Base-by-base conservation (phyloP, 108 stramenopile species). In the Poteriospumella lacustris region DNA sequence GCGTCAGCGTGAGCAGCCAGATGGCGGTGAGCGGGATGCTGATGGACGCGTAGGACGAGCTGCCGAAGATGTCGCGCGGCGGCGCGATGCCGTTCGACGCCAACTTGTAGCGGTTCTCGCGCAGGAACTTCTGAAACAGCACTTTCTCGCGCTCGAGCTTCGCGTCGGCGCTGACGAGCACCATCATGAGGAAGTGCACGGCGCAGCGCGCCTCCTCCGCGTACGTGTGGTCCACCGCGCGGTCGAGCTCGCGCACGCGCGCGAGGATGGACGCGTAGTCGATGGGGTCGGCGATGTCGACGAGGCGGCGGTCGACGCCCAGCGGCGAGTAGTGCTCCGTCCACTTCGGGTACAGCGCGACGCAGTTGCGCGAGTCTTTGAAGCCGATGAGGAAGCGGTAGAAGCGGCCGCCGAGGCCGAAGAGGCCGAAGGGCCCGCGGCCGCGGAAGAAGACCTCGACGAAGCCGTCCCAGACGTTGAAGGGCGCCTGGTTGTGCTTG, bases 81-180 rank as follows among this genome's bases (percentile, higher is more conserved):
- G 83, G 83, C 31, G 42, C 70, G 40, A 83, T 82, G 1, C 83
- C 79, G 29, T 83, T 83, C 24, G 81, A 78, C 34, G 81, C 38
- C 31, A 83, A 68, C 70, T 79, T 69, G 75, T 78, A 83, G 15
- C 70, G 43, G 36, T 73, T 73, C 36, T 73, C 82, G 39, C 80
- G 59, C 73, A 83, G 33, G 68, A 83, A 83, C 78, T 82, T 83
- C 24, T 81, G 73, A 76, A 82, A 83, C 2, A 83, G 31, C 9
- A 83, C 69, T 42, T 1, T 78, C 78, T 83, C 82, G 28, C 82
- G 75, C 68, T 83, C 76, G 12, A 83, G 76, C 0, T 59, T 41
- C 1, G 82, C 82, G 29, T 83, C 82, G 5, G 82, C 82, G 1
- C 76, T 75, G 26, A 81, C 80, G 40, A 83, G 39, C 1, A 83